Percentiles rank a stretch among this genome's conserved stretches.
phyloP scores from a whole-genome alignment of 2,329 filamentous ascomycete genomes.

The Fusarium burgessii region DNA sequence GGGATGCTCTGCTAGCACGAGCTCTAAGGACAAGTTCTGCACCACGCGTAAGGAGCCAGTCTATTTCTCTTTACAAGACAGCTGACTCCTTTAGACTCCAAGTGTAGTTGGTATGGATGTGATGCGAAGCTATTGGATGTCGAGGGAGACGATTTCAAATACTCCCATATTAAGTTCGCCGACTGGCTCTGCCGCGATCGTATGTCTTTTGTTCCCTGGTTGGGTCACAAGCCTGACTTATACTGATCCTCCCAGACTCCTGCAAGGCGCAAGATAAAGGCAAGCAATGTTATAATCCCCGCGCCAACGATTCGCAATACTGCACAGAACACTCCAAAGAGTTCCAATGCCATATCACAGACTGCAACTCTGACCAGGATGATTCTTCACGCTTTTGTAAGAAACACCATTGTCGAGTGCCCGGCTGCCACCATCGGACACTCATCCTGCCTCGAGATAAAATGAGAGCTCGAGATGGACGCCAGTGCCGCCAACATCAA shows the following conservation, averaged over 20 bases:
- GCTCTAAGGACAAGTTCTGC: not conserved
- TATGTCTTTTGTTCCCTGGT: not conserved
- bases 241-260: slow-evolving; percentile 4
- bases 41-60: not conserved
- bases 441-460: not conserved
- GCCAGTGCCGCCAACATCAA: slow-evolving; percentile 29
- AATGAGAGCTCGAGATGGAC: not conserved
- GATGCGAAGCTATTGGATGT: not conserved
- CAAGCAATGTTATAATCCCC: slow-evolving; percentile 8
- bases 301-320: not conserved
- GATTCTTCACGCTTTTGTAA: slow-evolving; percentile 7
- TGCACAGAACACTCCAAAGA: slow-evolving; percentile 15
- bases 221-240: accelerated
- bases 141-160: not conserved
- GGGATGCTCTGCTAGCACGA: not conserved
- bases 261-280: not conserved
- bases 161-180: not conserved
- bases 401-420: slow-evolving; percentile 11
- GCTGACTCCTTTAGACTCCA: slow-evolving; percentile 4
- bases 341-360: not conserved
- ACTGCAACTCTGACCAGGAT: slow-evolving; percentile 7
- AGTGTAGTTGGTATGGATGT: slow-evolving; percentile 5
- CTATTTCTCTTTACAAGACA: accelerated
- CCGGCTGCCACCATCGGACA: not conserved
- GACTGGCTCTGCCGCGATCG: slow-evolving; percentile 24